These are phyloP conservation scores for Cordyceps cicadae DNA, from an alignment of 2,329 filamentous ascomycete genomes.

Conservation along the genomic window DNA sequence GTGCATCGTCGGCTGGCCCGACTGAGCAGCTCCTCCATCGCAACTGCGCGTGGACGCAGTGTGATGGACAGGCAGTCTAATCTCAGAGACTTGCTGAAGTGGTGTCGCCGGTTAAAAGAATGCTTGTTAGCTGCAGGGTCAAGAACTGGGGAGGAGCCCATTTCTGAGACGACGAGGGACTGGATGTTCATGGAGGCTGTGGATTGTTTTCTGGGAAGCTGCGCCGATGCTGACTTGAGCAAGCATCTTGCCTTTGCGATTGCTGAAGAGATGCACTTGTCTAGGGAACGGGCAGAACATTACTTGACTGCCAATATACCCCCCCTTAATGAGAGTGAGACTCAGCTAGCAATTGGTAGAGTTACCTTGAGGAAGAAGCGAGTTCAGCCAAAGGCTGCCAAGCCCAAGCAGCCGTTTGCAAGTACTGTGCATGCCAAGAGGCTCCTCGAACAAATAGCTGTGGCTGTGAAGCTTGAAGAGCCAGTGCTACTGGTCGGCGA, in stretches of 20 bases:
- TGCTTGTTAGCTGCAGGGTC: constrained; percentile 55
- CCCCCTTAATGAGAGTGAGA: constrained; percentile 52
- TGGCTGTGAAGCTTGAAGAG: constrained; percentile 75
- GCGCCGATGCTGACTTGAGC: constrained; percentile 57
- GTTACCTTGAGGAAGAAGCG: constrained; percentile 53
- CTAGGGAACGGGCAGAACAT: constrained; percentile 71
- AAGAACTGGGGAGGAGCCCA: constrained; percentile 59
- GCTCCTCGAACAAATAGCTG: constrained; percentile 79
- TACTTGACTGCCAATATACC: constrained; percentile 68
- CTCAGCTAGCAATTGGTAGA: constrained; percentile 56
- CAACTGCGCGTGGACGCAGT: constrained; percentile 30
- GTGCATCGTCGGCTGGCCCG: constrained; percentile 48
- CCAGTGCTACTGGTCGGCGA: constrained; percentile 93
- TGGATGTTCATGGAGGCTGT: constrained; percentile 89
- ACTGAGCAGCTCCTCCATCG: constrained; percentile 37
- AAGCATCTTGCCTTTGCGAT: constrained; percentile 58
- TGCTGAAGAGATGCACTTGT: constrained; percentile 79
- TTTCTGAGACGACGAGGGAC: constrained; percentile 64
- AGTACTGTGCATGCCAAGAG: constrained; percentile 78
- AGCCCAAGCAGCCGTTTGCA: constrained; percentile 65
- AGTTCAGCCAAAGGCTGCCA: constrained; percentile 36
- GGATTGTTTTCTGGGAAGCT: constrained; percentile 82
- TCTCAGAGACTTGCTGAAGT: constrained; percentile 79
- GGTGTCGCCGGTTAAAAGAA: constrained; percentile 68
- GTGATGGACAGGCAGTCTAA: constrained; percentile 49